Base-by-base conservation (phyloP, 2,329 filamentous ascomycete genomes). In the Podosphaera aphanis region DNA sequence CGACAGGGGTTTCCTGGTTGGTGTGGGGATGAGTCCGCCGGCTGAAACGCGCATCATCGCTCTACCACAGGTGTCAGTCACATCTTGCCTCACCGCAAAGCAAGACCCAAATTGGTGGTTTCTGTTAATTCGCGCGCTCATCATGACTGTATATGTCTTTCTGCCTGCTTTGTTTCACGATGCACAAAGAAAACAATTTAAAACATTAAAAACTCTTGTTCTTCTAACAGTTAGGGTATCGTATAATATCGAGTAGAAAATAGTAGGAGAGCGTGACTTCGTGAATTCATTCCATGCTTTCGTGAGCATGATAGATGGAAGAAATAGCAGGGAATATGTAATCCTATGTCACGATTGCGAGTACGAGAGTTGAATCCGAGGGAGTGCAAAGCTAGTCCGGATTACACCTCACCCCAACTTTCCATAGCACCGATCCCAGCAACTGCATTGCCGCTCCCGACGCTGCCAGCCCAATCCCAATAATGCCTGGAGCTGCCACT, bases 391-490 rank as follows among this genome's bases (percentile, higher is more conserved):
- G 29, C 29, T n/a, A n/a, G 13, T 33, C 29, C 3, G 5, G 29
- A 33, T 33, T 11, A 33, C 13, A 80, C 72, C 62, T 88, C 83
- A 8, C 81, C 82, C 83, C 83, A 90, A 53, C 73, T 77, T 15
- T 82, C 82, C 67, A 81, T 74, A 7, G 71, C 73, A 1, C 76
- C 78, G 35, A 71, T 73, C 42, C 72, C 70, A 2, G 73, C 74
- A 59, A 82, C 73, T 50, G 77, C 67, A 51, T 77, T 82, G 2
- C 79, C 79, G 46, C 81, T 86, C 1, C 81, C 82, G 20, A 84
- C 71, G 45, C 52, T 54, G 77, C 81, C 21, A 8, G 83, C 83
- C 52, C 93, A 74, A 60, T 93, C 86, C 86, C 86, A 94, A 61
- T 92, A 94, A 59, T 93, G 83, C 45, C 84, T 67, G 40, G 77